Conservation (phyloP, 192 early-diverging fungal genomes). For the Gonapodya prolifera region DNA sequence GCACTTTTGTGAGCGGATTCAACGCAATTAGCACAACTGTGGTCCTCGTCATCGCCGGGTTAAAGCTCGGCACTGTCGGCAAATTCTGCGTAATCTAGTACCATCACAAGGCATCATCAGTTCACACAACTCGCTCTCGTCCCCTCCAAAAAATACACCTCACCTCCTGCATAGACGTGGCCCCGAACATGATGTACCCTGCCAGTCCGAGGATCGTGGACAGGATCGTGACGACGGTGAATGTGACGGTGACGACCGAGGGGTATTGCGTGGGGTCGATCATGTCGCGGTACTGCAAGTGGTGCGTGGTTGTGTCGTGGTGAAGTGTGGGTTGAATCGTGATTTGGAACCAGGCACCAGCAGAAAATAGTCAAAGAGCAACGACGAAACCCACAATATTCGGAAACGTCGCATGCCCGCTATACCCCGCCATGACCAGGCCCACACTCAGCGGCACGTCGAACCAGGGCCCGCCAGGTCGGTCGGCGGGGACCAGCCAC, state of each 20-base stretch:
- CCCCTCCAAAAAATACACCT: too few relatives aligned
- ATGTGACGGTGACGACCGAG: not conserved
- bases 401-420: not conserved
- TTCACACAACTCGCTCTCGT: too few relatives aligned
- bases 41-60: not conserved
- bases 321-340: not conserved
- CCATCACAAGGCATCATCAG: not conserved
- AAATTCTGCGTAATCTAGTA: not conserved
- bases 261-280: not conserved
- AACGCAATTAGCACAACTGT: not conserved
- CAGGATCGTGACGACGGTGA: not conserved
- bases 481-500: not conserved
- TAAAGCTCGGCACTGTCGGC: not conserved
- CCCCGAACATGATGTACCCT: constrained; percentile 1
- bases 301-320: not conserved
- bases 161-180: not conserved
- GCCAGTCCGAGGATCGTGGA: not conserved
- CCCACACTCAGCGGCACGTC: not conserved
- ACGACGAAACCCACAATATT: not conserved
- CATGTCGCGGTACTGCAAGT: not conserved
- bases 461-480: too few relatives aligned
- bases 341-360: too few relatives aligned
- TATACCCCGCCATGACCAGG: not conserved
- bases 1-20: not conserved
- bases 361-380: not conserved